Base-by-base conservation (phyloP, 2,329 filamentous ascomycete genomes). In the Ophiostoma perfectum region DNA sequence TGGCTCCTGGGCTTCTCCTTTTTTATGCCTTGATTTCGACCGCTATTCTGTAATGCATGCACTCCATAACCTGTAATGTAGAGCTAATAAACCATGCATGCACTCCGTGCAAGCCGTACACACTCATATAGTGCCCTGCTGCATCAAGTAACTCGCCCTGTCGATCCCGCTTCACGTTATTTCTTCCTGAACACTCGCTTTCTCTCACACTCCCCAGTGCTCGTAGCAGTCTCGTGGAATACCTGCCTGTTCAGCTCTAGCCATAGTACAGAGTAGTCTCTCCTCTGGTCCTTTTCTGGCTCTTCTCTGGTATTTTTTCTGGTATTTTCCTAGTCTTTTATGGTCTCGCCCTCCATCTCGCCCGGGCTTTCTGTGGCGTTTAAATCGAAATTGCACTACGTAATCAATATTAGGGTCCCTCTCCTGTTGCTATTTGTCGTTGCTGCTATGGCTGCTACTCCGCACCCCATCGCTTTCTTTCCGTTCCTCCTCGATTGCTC, bases 301-400 rank as follows among this genome's bases (percentile, higher is more conserved):
- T 27, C 27, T 27, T 27, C 27, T 27, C 27, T 27, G 27, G 27
- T 27, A n/a, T n/a, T 2, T 27, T 27, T 27, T 27, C 27, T 27
- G 27, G 27, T 27, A 1, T 27, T 27, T 27, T 27, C 27, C 27
- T 27, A 27, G 27, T 27, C 27, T 27, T 27, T 27, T 27, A 1
- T 27, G 27, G 27, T 27, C 27, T 27, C 27, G 27, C 27, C 27
- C 27, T 27, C 27, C 27, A 27, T 27, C 27, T 27, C 27, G 27
- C 27, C 27, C 27, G 27, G 27, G 27, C 27, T 27, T 27, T 12
- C 8, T 5, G 27, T 60, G 11, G 55, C 11, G 55, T 60, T 27
- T 27, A 27, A 39, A 60, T 38, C 27, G 4, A 60, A 60, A 60
- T 60, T 60, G 55, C 55, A 60, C 55, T 27, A 60, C 55, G 27